phyloP scores from a whole-genome alignment of 208 protist genomes.

The Leishmania tropica region DNA sequence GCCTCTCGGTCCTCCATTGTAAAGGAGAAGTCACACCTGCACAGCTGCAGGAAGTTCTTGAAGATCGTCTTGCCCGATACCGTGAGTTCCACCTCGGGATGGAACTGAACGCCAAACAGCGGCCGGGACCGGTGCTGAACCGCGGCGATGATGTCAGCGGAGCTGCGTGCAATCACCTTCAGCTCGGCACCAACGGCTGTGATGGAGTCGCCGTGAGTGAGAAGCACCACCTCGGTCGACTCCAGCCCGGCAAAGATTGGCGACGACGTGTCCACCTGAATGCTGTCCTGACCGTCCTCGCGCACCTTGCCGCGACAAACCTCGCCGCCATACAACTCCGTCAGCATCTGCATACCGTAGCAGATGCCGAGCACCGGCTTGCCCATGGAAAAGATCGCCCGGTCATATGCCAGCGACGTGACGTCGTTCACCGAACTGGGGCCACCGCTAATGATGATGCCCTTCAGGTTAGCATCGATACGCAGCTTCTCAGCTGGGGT shows the following conservation, averaged over 20 bases:
- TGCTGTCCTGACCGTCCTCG: slow-evolving; percentile 95
- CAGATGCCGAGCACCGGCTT: slow-evolving; percentile 97
- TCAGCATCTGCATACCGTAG: slow-evolving; percentile 98
- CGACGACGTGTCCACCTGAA: slow-evolving; percentile 65
- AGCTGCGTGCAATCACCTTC: slow-evolving; percentile 67
- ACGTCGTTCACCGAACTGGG: slow-evolving; percentile 89
- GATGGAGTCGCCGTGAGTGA: slow-evolving; percentile 96
- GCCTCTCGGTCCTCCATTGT: slow-evolving; percentile 91
- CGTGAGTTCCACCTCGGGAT: slow-evolving; percentile 98
- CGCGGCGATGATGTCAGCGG: slow-evolving; percentile 78
- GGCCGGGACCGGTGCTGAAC: slow-evolving; percentile 68
- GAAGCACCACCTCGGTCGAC: slow-evolving; percentile 73
- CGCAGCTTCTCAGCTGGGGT: slow-evolving; percentile 52
- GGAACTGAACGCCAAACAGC: slow-evolving; percentile 97
- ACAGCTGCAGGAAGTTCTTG: slow-evolving; percentile 94
- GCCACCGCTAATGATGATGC: slow-evolving; percentile 96
- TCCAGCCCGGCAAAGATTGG: slow-evolving; percentile 72
- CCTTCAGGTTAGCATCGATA: slow-evolving; percentile 67
- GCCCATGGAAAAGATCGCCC: slow-evolving; percentile 70
- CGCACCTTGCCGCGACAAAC: slow-evolving; percentile 86
- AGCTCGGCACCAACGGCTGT: slow-evolving; percentile 43
- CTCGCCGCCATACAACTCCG: slow-evolving; percentile 81
- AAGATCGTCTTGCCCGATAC: slow-evolving; percentile 93
- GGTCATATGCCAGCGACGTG: slow-evolving; percentile 87
- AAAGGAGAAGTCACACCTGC: slow-evolving; percentile 76